A percentile compares a stretch with the other conserved stretches of the same genome.
These are phyloP conservation scores for Dryadomyces quercus-mongolicae DNA, from an alignment of 2,329 filamentous ascomycete genomes.

Conservation along the genomic window DNA sequence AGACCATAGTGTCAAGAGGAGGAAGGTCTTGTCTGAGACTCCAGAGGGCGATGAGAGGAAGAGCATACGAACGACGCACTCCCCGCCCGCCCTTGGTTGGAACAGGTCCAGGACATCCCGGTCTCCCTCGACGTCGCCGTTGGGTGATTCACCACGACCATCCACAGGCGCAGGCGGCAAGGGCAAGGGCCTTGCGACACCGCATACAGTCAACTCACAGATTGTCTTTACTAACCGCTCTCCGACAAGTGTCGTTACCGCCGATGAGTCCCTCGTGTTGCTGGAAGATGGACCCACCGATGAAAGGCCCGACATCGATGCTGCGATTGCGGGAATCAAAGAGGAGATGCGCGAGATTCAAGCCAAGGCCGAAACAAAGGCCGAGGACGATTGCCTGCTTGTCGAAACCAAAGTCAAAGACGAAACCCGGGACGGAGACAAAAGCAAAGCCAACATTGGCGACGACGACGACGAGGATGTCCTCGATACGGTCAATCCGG, in stretches of 20 bases:
- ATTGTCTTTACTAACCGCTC: constrained; percentile 1
- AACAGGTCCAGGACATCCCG: neutral
- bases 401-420: too few relatives aligned
- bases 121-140: neutral
- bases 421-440: neutral
- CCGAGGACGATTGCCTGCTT: neutral
- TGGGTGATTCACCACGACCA: neutral
- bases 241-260: too few relatives aligned
- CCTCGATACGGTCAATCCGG: constrained; percentile 4
- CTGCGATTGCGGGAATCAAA: neutral
- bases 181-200: constrained; percentile 6
- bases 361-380: neutral
- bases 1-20: constrained; percentile 5
- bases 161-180: neutral
- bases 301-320: neutral
- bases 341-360: neutral
- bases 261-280: too few relatives aligned
- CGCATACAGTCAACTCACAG: constrained; percentile 2
- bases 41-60: neutral
- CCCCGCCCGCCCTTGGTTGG: neutral
- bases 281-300: too few relatives aligned
- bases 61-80: neutral
- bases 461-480: neutral
- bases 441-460: too few relatives aligned
- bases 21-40: constrained; percentile 10